These are phyloP conservation scores for Sapria himalayana DNA, from an alignment of 345 rosid species.

Conservation along the genomic window DNA sequence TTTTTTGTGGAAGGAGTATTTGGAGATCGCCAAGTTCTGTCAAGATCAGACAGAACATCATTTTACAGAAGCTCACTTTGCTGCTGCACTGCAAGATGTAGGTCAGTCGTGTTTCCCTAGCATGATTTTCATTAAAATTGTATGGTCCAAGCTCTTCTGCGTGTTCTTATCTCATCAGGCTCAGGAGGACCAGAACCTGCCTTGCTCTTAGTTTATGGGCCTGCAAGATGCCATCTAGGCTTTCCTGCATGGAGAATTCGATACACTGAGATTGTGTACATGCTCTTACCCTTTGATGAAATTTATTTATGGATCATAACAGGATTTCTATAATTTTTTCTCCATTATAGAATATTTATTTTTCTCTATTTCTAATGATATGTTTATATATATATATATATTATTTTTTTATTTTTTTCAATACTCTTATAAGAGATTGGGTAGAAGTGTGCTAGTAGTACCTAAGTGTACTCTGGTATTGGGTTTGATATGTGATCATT, in stretches of 20 bases:
- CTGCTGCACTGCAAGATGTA: slow-evolving; percentile 40
- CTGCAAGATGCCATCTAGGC: slow-evolving; percentile 71
- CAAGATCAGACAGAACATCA: slow-evolving; percentile 21
- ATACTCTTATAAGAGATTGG: too few relatives aligned
- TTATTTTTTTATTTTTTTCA: too few relatives aligned
- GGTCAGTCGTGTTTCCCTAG: slow-evolving; percentile 27
- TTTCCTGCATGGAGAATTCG: slow-evolving; percentile 90
- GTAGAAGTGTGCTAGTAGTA: too few relatives aligned
- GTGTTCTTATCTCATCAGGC: slow-evolving; percentile 24
- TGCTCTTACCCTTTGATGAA: slow-evolving; percentile 10
- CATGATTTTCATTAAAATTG: slow-evolving; percentile 1
- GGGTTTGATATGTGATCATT: too few relatives aligned
- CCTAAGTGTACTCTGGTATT: too few relatives aligned
- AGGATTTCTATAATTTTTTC: too few relatives aligned
- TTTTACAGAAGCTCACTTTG: slow-evolving; percentile 48
- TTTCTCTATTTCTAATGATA: too few relatives aligned
- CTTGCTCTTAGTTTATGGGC: slow-evolving; percentile 69
- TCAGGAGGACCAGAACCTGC: slow-evolving; percentile 51
- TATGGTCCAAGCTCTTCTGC: slow-evolving; percentile 2
- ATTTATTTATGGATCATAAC: too few relatives aligned
- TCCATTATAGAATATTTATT: too few relatives aligned
- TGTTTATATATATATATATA: too few relatives aligned
- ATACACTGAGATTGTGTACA: slow-evolving; percentile 75
- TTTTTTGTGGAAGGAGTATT: slow-evolving; percentile 29
- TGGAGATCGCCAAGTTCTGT: slow-evolving; percentile 16